Conservation (phyloP, 495 filamentous ascomycete species). For the Tuber indicum region DNA sequence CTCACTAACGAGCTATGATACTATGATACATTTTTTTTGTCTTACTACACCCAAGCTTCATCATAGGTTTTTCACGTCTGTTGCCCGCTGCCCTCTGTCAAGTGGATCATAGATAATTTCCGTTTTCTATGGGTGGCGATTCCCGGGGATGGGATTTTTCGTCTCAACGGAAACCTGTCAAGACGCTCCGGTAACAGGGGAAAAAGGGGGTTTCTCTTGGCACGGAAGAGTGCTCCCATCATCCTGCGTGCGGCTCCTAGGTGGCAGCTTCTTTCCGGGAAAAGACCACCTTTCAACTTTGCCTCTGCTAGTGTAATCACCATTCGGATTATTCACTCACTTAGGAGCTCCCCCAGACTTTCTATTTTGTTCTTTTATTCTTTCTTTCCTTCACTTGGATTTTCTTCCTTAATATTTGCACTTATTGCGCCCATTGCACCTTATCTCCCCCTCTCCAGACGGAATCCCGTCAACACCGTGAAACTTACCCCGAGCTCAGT, state of each 20-base stretch:
- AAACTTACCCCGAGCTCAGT: slow-evolving; percentile 7
- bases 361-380: slow-evolving; percentile 39
- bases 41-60: too few species aligned
- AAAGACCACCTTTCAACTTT: slow-evolving; percentile 32
- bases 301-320: slow-evolving; percentile 9
- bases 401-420: slow-evolving; percentile 35
- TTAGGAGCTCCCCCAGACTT: slow-evolving; percentile 15
- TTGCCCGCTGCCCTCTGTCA: background rate
- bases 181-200: background rate
- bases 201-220: background rate
- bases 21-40: background rate
- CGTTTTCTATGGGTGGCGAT: background rate
- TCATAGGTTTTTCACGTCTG: too few species aligned
- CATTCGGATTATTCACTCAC: slow-evolving; percentile 12
- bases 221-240: background rate
- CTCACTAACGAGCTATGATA: background rate
- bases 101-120: background rate
- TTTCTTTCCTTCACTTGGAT: slow-evolving; percentile 33
- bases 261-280: background rate
- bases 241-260: background rate
- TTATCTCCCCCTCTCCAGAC: background rate
- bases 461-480: slow-evolving; percentile 5
- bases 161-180: background rate
- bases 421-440: slow-evolving; percentile 35
- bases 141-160: background rate